Conservation (phyloP, 805 yeast genomes). For the Zygoascus flipseniorum region DNA sequence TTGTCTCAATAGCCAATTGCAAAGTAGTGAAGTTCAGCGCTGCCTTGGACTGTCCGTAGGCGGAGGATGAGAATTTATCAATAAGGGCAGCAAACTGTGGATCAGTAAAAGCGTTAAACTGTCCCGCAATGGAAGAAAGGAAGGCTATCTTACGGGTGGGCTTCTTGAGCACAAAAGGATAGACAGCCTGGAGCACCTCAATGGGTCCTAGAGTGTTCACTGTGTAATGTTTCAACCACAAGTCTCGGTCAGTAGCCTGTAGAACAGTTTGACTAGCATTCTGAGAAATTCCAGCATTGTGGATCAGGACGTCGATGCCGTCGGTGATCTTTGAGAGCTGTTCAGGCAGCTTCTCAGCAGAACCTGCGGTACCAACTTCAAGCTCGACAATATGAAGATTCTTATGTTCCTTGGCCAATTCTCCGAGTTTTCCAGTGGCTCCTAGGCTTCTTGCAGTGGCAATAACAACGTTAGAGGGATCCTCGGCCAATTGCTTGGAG, state of each 20-base stretch:
- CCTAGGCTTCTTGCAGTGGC: slow-evolving; percentile 17
- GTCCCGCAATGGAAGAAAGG: slow-evolving; percentile 24
- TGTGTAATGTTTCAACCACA: slow-evolving; percentile 13
- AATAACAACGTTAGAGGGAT: slow-evolving; percentile 17
- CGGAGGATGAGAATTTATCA: slow-evolving; percentile 17
- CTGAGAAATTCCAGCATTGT: slow-evolving; percentile 24
- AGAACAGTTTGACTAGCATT: neutral
- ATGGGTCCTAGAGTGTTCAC: slow-evolving; percentile 25
- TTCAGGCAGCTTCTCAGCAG: slow-evolving; percentile 14
- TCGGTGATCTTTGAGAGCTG: slow-evolving; percentile 13
- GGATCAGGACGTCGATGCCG: slow-evolving; percentile 23
- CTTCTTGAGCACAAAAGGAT: slow-evolving; percentile 19
- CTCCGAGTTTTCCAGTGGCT: slow-evolving; percentile 9
- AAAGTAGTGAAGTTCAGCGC: slow-evolving; percentile 29
- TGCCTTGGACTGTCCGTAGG: slow-evolving; percentile 34
- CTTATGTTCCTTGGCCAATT: slow-evolving; percentile 5
- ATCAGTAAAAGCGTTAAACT: slow-evolving; percentile 8
- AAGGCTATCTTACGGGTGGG: slow-evolving; percentile 23
- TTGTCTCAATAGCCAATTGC: slow-evolving; percentile 24
- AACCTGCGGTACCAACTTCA: slow-evolving; percentile 17
- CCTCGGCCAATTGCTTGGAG: slow-evolving; percentile 21
- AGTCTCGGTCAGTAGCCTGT: neutral
- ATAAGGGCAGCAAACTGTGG: neutral
- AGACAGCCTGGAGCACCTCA: slow-evolving; percentile 14
- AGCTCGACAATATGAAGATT: slow-evolving; percentile 23